Percentiles rank a stretch among this genome's conserved stretches.
Conservation (phyloP, 345 rosid genomes). For the Citrus unshiu region DNA sequence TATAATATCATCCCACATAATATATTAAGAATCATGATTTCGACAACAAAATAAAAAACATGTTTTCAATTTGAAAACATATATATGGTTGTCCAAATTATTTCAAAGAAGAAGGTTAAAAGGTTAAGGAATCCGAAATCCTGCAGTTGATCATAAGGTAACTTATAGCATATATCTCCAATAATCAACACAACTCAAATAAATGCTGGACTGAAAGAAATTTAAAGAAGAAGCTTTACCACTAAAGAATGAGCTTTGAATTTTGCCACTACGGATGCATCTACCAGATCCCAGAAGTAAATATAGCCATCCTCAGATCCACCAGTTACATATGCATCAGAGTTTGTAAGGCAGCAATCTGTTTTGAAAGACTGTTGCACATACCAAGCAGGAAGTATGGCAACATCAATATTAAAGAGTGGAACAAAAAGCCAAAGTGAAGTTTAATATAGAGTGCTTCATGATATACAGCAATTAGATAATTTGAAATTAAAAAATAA, state of each 20-base stretch:
- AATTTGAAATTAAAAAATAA: not conserved
- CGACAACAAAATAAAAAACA: not conserved
- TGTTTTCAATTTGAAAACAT: not conserved
- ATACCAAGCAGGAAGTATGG: constrained; percentile 6
- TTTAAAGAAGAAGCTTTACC: constrained; percentile 39
- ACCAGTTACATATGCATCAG: constrained; percentile 79
- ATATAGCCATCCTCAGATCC: constrained; percentile 96
- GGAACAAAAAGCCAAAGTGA: not conserved
- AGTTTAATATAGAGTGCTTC: not conserved
- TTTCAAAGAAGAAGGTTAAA: not conserved
- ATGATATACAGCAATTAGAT: not conserved
- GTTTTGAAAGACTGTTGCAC: constrained; percentile 76
- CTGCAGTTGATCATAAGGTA: not conserved
- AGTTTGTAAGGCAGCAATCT: constrained; percentile 89
- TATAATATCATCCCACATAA: not conserved
- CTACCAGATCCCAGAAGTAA: constrained; percentile 96
- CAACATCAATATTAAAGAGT: not conserved
- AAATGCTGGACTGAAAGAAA: not conserved
- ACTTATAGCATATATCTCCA: not conserved
- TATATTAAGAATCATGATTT: constrained; percentile 3
- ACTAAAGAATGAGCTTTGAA: constrained; percentile 84
- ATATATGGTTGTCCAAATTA: not conserved
- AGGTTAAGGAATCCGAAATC: not conserved
- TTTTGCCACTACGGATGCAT: constrained; percentile 72
- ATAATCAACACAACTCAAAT: not conserved